A percentile compares a stretch with the other conserved stretches of the same genome.
phyloP scores from a whole-genome alignment of 2,329 filamentous ascomycete genomes.

The Keithomyces neogunnii region DNA sequence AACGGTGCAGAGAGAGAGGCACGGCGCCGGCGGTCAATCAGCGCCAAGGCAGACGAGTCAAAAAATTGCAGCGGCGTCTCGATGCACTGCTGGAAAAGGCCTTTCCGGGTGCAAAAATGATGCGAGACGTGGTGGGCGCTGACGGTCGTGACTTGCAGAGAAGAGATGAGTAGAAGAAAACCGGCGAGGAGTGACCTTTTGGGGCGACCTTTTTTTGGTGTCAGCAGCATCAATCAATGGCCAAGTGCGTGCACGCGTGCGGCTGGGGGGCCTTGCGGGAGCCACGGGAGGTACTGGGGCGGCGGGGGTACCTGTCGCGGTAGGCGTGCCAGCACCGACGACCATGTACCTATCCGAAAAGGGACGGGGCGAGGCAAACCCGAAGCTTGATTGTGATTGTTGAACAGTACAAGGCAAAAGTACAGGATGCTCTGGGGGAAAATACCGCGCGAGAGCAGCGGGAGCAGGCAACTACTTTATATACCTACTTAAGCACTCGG shows the following conservation, averaged over 20 bases:
- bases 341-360: neutral
- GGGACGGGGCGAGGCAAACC: neutral
- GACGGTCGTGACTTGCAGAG: neutral
- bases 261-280: neutral
- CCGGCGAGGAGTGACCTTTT: neutral
- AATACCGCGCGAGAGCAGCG: neutral
- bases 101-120: constrained; percentile 1
- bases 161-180: neutral
- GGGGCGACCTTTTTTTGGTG: neutral
- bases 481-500: neutral
- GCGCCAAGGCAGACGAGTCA: neutral
- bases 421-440: neutral
- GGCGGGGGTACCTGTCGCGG: neutral
- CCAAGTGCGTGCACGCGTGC: neutral
- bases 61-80: neutral
- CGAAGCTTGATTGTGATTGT: neutral
- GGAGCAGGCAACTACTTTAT: neutral
- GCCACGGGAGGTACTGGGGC: neutral
- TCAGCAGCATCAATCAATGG: neutral
- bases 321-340: neutral
- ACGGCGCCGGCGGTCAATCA: neutral
- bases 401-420: neutral
- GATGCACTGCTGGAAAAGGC: neutral
- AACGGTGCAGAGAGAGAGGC: neutral
- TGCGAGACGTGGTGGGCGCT: neutral